Evolutionary conservation across 257 asterid species (phyloP), one percentile per base, ranked within the genome.

Genomic region (Scutellaria galericulata): DNA sequence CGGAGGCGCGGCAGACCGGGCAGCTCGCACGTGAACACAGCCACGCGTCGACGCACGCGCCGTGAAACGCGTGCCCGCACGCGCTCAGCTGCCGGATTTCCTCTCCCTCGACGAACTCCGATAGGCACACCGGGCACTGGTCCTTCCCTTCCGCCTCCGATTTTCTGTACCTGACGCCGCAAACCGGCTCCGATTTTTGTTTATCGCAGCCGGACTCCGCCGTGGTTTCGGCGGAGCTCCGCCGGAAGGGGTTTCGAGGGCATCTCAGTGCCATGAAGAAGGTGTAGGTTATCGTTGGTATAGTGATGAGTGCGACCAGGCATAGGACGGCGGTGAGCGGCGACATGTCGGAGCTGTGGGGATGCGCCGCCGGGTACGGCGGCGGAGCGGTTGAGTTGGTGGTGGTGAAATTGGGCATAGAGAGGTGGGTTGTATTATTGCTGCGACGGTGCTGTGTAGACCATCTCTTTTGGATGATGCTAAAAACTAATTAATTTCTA

Each of bases 1-100:
- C 82, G 40, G 83, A 70, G 73, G 90, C 91, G 44, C 96, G 92
- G 66, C 96, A 89, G 3, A 89, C 83, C 0, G 96, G 96, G 70
- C 96, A 89, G 37, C 45, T 87, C 1, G 92, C 72, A 27, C 81
- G 87, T 9, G 89, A 86, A 42, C 22, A 44, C 1, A 89, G 77
- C 96, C 96, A 89, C 83, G 22, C 83, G 78, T 86, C 90, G n/a
- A 89, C 79, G 58, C 96, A 89, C 54, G 68, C 80, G 47, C 75
- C 76, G 67, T 89, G 96, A 75, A 81, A 89, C 50, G 82, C 57
- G 72, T 89, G 93, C 73, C 66, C 75, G 70, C 96, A 89, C 50
- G 64, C 75, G 56, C 77, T 61, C 71, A 87, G 78, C 71, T 79
- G 83, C 75, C 82, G 79, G 41, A 87, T 72, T 39, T 81, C 86